Percentiles rank a stretch among this genome's conserved stretches.
Conservation (phyloP, 176 grass and related monocot species). For the Hsuehochloa calcarea region DNA sequence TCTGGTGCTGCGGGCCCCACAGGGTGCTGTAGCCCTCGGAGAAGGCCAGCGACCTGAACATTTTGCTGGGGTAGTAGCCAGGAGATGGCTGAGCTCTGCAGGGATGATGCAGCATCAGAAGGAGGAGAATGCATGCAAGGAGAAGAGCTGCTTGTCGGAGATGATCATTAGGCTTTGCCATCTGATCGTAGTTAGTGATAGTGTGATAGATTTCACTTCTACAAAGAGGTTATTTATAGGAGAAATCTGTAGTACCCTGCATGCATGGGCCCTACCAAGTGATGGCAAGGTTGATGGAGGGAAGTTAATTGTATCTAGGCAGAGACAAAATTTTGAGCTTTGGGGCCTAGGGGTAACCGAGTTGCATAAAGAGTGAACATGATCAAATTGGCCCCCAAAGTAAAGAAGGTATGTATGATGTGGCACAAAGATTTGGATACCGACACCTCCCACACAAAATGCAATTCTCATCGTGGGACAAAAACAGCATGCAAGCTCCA, state of each 20-base stretch:
- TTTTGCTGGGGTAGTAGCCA: conserved; percentile 65
- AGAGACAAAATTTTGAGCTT: neutral
- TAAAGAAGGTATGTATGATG: neutral
- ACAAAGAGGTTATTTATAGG: conserved; percentile 5
- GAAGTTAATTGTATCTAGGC: neutral
- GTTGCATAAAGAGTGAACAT: neutral
- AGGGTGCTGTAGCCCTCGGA: conserved; percentile 52
- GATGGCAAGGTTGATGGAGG: neutral
- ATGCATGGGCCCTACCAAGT: neutral
- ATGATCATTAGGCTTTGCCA: neutral
- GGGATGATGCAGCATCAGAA: conserved; percentile 9
- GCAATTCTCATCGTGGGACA: neutral
- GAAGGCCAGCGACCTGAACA: conserved; percentile 47
- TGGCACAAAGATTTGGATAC: neutral
- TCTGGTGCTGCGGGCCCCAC: conserved; percentile 86
- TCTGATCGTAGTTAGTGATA: neutral
- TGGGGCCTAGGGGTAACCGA: neutral
- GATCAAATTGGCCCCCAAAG: neutral
- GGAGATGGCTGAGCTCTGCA: conserved; percentile 71
- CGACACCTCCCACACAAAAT: neutral
- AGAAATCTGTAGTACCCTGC: neutral
- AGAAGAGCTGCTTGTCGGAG: conserved; percentile 14
- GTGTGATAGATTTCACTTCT: neutral
- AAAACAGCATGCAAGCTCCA: neutral
- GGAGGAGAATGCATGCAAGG: neutral